A percentile compares a stretch with the other conserved stretches of the same genome.
phyloP scores from a whole-genome alignment of 2,329 filamentous ascomycete species.

The Trichophyton schoenleinii region DNA sequence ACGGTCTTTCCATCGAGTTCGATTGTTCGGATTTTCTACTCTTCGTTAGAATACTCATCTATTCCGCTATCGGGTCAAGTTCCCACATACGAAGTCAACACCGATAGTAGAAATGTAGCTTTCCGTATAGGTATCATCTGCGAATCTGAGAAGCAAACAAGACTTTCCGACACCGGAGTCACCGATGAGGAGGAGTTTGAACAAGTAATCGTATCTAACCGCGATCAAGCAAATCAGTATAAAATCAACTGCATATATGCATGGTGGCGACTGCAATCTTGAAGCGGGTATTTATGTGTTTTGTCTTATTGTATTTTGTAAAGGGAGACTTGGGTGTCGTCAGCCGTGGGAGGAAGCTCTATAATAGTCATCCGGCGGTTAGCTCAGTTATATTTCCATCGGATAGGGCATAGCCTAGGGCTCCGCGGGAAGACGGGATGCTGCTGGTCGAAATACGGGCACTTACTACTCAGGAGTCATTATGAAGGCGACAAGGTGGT shows the following conservation, averaged over 20 bases:
- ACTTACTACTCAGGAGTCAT: conserved; percentile 41
- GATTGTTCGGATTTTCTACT: conserved; percentile 97
- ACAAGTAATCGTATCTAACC: conserved; percentile 97
- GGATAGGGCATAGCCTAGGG: background rate
- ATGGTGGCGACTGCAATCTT: background rate
- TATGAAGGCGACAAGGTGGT: conserved; percentile 18
- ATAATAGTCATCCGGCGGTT: background rate
- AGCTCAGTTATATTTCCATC: background rate
- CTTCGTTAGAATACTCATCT: background rate
- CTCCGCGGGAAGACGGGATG: background rate
- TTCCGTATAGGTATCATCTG: conserved; percentile 98
- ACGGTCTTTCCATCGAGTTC: conserved; percentile 99
- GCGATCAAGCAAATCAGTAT: conserved; percentile 11
- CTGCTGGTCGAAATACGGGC: background rate
- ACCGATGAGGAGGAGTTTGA: conserved; percentile 99
- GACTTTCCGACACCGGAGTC: conserved; percentile 99
- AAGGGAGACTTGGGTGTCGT: background rate
- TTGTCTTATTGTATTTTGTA: too few relatives aligned
- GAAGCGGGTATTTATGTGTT: background rate
- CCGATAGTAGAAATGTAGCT: conserved; percentile 99
- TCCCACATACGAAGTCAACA: conserved; percentile 79
- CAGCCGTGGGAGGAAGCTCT: conserved; percentile 2
- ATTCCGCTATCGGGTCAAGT: background rate
- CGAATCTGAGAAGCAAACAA: conserved; percentile 92
- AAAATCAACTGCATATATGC: background rate